phyloP scores from a whole-genome alignment of 2,329 filamentous ascomycete species.

The Fusarium tricinctum region DNA sequence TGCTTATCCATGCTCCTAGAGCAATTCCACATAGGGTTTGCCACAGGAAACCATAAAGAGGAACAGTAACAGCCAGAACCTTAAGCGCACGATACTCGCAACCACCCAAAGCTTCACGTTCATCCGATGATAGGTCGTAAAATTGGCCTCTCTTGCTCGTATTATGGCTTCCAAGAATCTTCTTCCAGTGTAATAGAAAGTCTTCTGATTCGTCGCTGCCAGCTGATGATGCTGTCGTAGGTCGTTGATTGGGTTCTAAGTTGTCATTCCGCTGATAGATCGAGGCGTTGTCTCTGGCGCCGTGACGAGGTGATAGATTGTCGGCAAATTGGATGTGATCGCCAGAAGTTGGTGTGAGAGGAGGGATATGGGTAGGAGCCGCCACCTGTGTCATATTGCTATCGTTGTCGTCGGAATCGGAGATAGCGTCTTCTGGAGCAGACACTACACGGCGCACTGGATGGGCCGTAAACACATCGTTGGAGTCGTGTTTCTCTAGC shows the following conservation, averaged over 20 bases:
- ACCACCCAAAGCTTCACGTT: conserved; percentile 71
- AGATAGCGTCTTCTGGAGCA: conserved; percentile 36
- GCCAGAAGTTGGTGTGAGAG: conserved; percentile 20
- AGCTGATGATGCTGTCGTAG: conserved; percentile 42
- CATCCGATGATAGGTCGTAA: conserved; percentile 64
- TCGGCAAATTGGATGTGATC: conserved; percentile 44
- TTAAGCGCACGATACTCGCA: conserved; percentile 74
- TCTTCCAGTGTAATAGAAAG: conserved; percentile 51
- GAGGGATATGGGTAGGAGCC: conserved; percentile 26
- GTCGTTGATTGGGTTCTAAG: conserved; percentile 18
- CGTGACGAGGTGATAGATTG: conserved; percentile 17
- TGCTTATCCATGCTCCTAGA: conserved; percentile 72
- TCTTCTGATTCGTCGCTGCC: conserved; percentile 48
- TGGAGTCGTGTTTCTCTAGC: conserved; percentile 27
- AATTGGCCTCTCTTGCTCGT: conserved; percentile 69
- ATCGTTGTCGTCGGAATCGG: conserved; percentile 39
- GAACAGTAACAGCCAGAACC: conserved; percentile 71
- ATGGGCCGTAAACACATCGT: conserved; percentile 19
- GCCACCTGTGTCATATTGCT: conserved; percentile 46
- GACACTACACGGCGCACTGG: conserved; percentile 39
- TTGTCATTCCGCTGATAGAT: conserved; percentile 43
- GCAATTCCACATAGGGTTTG: conserved; percentile 71
- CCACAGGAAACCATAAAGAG: conserved; percentile 71
- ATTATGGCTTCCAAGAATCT: conserved; percentile 55
- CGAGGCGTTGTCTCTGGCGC: conserved; percentile 29